Evolutionary conservation across 1,284 basidiomycete genomes (phyloP), one percentile per base, ranked within the genome.

Genomic region (Ustilago tritici): DNA sequence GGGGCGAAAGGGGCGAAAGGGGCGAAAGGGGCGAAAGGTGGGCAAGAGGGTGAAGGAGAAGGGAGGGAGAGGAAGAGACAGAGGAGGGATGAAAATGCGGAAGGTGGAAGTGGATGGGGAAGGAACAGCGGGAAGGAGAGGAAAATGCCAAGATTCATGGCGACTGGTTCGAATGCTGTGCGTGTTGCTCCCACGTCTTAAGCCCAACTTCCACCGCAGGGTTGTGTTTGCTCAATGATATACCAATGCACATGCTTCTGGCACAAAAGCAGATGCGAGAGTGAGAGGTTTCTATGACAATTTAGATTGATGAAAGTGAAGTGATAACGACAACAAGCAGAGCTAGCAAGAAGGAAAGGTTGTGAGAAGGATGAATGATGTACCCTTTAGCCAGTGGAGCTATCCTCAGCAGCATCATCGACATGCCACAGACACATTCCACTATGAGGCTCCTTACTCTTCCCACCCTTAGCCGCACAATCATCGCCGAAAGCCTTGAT

Each of bases 151-250:
- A 57, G 62, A 23, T 81, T 78, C 56, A 74, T 75, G 69, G 79
- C 79, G 36, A 81, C 73, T 10, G 79, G 79, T 23, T 47, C 66
- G 41, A 81, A 81, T 46, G 79, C 79, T 31, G 70, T 79, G 14
- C 60, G 74, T 34, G 65, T 76, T 28, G 74, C 74, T n/a, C 74
- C 74, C 11, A 76, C 74, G 28, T 76, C 74, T 17, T 76, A 11
- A 41, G 40, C 15, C 0, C 3, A 28, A 61, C 34, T 14, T 12
- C 56, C 32, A 31, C 4, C 23, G 8, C 8, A 34, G 10, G 49
- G 36, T 38, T 35, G 35, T 40, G 34, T 15, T 36, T 34, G 32
- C 49, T 40, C 43, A 59, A 59, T 35, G 49, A 73, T 64, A 73
- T 63, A 73, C 64, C 64, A 67, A 38, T 61, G 34, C 54, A 59